Evolutionary conservation across 129 eudicot species (phyloP), one percentile per base, ranked within the genome.

Genomic region (Lactuca saligna): DNA sequence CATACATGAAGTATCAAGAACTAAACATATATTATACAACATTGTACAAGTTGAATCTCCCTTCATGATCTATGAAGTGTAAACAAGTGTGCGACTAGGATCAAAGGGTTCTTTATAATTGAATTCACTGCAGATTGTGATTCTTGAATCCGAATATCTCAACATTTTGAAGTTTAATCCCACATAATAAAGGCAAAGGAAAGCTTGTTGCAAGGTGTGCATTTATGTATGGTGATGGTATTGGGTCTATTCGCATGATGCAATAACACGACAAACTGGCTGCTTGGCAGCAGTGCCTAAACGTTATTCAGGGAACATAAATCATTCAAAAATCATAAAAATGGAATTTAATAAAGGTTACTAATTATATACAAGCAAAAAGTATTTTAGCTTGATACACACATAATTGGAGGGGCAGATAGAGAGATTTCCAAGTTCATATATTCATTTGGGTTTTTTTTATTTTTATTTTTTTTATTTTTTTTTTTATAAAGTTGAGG

Each of bases 181-280:
- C 92, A 8, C 39, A 72, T 38, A 81, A 69, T 61, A 83, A 78
- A 41, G 86, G 92, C 83, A 83, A 70, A 17, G 86, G 86, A 67
- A 86, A 81, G 39, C 92, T 88, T 17, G 39, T 72, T 39, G 76
- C 85, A 7, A 86, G 80, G 15, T 71, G 88, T 3, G 79, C 63
- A 70, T 86, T 86, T 37, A 67, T 82, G 70, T 86, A 74, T 41
- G 92, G 92, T 79, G 81, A 41, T 59, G 81, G 60, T 62, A 83
- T 84, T 4, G 88, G 78, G 78, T 86, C 84, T 0, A 86, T 65
- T 66, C 73, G 75, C 79, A 0, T 88, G 92, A 88, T 86, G 84
- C 86, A 84, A 78, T 61, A 75, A 73, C 29, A 25, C 29, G 29
- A 25, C 29, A 25, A 25, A 2, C 29, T 25, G 2, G 29, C 29